Evolutionary conservation across 495 filamentous ascomycete genomes (phyloP).

Genomic region (Penicillium antarcticum): DNA sequence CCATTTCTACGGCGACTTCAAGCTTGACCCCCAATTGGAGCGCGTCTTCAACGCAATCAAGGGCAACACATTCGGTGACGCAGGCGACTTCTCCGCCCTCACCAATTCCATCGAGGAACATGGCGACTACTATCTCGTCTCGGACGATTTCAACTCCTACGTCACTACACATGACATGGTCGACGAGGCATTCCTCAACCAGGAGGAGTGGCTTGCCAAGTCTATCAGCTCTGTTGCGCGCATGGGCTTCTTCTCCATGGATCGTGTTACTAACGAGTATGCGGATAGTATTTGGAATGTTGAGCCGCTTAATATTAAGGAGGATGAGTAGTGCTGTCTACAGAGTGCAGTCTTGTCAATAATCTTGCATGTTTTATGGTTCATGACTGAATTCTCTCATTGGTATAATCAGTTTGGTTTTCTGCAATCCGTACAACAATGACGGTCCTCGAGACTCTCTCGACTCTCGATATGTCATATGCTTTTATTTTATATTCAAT

Average conservation of each 20-base stretch:
- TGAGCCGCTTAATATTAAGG: slow-evolving; percentile 60
- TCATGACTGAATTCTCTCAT: background rate
- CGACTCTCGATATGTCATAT: background rate
- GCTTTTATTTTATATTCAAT: background rate
- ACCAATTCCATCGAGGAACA: slow-evolving; percentile 82
- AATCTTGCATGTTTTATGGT: background rate
- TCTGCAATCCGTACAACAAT: background rate
- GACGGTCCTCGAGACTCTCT: no score
- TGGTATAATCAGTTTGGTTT: background rate
- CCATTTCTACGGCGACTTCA: slow-evolving; percentile 77
- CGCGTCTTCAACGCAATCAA: slow-evolving; percentile 83
- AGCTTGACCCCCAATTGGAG: slow-evolving; percentile 69
- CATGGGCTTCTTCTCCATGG: slow-evolving; percentile 97
- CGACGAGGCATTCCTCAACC: slow-evolving; percentile 84
- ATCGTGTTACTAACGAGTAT: slow-evolving; percentile 98
- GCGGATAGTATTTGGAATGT: slow-evolving; percentile 96
- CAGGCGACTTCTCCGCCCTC: slow-evolving; percentile 70
- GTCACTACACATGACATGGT: slow-evolving; percentile 84
- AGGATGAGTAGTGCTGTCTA: slow-evolving; percentile 7
- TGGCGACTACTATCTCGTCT: slow-evolving; percentile 95
- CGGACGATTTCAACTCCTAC: slow-evolving; percentile 94
- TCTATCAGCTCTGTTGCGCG: slow-evolving; percentile 80
- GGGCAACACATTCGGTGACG: slow-evolving; percentile 71
- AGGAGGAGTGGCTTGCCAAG: slow-evolving; percentile 89
- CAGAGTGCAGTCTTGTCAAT: no score